Conservation (phyloP, 129 eudicot species). For the Centrapalus pauciflorus region DNA sequence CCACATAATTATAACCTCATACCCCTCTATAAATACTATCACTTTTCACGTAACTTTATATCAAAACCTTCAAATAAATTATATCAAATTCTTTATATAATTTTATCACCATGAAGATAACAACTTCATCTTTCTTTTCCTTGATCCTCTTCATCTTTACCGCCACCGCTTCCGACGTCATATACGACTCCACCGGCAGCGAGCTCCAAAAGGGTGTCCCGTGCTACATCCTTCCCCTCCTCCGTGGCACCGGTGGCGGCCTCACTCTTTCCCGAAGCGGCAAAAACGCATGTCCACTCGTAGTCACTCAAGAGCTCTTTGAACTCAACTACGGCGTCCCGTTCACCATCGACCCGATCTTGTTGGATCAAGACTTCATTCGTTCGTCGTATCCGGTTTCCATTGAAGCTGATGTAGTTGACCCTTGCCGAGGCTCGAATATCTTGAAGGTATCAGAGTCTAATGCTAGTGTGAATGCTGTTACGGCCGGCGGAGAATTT, state of each 20-base stretch:
- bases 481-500: conserved; percentile 1
- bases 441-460: conserved; percentile 7
- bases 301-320: conserved; percentile 20
- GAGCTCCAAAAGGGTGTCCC: conserved; percentile 18
- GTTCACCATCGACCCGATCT: conserved; percentile 19
- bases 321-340: conserved; percentile 24
- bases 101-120: conserved; percentile 7
- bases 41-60: too few species aligned
- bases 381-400: conserved; percentile 21
- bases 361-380: conserved; percentile 18
- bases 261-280: conserved; percentile 6
- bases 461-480: background rate
- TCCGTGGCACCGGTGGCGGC: conserved; percentile 30
- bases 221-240: conserved; percentile 30
- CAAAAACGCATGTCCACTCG: conserved; percentile 19
- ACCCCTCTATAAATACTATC: too few species aligned
- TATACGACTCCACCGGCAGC: conserved; percentile 28
- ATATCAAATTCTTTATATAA: too few species aligned
- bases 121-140: background rate
- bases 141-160: conserved; percentile 5
- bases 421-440: conserved; percentile 14
- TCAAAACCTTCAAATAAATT: too few species aligned
- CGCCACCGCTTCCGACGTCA: background rate
- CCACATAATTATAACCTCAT: too few species aligned
- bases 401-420: conserved; percentile 3